Percentiles rank a stretch among this genome's conserved stretches.
Evolutionary conservation across 495 filamentous ascomycete genomes (phyloP).

Genomic region (Lasiosphaeria ovina): DNA sequence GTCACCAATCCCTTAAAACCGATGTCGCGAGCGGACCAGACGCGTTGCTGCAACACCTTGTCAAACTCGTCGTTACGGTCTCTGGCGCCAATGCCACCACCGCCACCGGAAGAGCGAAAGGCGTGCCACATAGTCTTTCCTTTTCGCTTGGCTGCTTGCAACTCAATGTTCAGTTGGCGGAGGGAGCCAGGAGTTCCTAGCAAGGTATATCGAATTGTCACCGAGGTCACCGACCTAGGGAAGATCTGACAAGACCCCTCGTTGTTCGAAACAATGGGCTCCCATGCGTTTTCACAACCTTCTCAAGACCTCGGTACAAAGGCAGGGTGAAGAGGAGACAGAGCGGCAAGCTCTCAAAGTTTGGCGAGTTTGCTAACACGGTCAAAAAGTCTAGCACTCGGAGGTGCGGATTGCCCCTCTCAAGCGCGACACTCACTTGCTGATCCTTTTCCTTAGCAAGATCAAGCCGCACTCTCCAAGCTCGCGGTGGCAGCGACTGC

Average conservation of each 20-base stretch:
- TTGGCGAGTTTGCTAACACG: conserved; percentile 55
- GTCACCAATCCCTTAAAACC: conserved; percentile 34
- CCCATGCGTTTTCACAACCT: conserved; percentile 49
- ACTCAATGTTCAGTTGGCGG: conserved; percentile 37
- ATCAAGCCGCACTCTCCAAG: conserved; percentile 41
- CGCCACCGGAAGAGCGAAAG: conserved; percentile 19
- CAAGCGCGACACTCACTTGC: conserved; percentile 52
- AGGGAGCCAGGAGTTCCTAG: conserved; percentile 14
- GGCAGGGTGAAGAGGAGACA: conserved; percentile 61
- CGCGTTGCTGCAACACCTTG: conserved; percentile 30
- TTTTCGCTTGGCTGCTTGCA: conserved; percentile 33
- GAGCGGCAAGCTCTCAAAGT: conserved; percentile 34
- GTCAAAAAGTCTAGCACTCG: conserved; percentile 65
- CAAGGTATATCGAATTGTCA: conserved; percentile 46
- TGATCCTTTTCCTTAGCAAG: conserved; percentile 24
- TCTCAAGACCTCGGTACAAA: conserved; percentile 62
- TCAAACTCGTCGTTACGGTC: conserved; percentile 42
- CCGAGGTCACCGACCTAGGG: conserved; percentile 46
- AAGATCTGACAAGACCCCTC: conserved; percentile 42
- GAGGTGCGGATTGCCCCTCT: conserved; percentile 70
- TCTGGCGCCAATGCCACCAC: conserved; percentile 7
- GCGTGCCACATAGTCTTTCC: conserved; percentile 45
- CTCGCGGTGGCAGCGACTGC: conserved; percentile 9
- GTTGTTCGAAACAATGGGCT: conserved; percentile 25
- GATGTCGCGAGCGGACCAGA: conserved; percentile 35